A percentile compares a stretch with the other conserved stretches of the same genome.
These are phyloP conservation scores for Fremontodendron californicum DNA, from an alignment of 345 rosid genomes.

Conservation along the genomic window DNA sequence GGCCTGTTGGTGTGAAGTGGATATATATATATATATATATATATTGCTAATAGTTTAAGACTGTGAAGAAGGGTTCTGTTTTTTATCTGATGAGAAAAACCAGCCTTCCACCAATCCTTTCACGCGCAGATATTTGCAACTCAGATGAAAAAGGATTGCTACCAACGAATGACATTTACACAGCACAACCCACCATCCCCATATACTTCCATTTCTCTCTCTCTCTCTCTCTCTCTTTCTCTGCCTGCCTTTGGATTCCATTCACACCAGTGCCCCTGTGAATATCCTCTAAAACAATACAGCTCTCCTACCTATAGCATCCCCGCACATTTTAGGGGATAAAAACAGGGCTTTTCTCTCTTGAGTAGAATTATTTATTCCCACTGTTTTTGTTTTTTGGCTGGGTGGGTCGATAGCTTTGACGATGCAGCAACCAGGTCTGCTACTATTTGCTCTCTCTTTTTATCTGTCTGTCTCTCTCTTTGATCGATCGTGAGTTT, in stretches of 20 bases:
- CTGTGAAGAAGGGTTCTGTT: slow-evolving; percentile 14
- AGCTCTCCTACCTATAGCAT: not conserved
- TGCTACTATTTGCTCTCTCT: too few relatives aligned
- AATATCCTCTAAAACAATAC: not conserved
- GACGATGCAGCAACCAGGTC: slow-evolving; percentile 5
- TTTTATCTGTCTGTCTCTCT: not conserved
- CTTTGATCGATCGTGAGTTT: too few relatives aligned
- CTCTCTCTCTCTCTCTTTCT: too few relatives aligned
- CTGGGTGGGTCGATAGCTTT: not conserved
- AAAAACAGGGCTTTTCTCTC: slow-evolving; percentile 7
- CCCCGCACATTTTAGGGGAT: slow-evolving; percentile 16
- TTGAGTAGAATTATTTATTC: not conserved
- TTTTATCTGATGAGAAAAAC: slow-evolving; percentile 24
- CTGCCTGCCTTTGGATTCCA: slow-evolving; percentile 43
- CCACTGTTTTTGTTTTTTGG: not conserved
- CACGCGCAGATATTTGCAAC: slow-evolving; percentile 17
- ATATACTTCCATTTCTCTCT: not conserved
- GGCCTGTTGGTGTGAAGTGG: slow-evolving; percentile 28
- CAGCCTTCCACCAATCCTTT: slow-evolving; percentile 41
- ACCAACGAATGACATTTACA: slow-evolving; percentile 32
- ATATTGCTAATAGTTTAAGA: not conserved
- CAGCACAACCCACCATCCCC: slow-evolving; percentile 1
- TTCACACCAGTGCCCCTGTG: slow-evolving; percentile 26
- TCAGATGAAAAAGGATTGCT: slow-evolving; percentile 21
- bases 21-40: slow-evolving; percentile 40